Percentiles rank a stretch among this genome's conserved stretches.
phyloP scores from a whole-genome alignment of 225 moss, liverwort and hornwort genomes.

The Thuidium tamariscinum region DNA sequence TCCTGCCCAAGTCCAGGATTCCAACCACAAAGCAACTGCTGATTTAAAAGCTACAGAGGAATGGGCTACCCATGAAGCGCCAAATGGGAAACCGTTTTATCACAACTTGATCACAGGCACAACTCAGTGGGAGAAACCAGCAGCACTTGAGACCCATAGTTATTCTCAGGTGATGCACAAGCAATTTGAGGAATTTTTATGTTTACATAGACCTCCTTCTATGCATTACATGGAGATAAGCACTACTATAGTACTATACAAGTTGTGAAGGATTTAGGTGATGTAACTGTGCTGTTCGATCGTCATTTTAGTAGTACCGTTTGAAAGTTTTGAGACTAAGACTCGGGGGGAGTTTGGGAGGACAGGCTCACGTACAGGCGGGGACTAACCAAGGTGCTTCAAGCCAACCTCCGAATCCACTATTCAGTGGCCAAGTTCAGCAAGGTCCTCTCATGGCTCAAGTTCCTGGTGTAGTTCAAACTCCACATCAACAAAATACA shows the following conservation, averaged over 20 bases:
- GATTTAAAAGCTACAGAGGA: slow-evolving; percentile 36
- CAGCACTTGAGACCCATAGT: slow-evolving; percentile 33
- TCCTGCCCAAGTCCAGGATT: slow-evolving; percentile 18
- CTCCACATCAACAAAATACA: slow-evolving; percentile 8
- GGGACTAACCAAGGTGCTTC: slow-evolving; percentile 10
- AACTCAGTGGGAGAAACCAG: slow-evolving; percentile 65
- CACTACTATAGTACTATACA: background rate
- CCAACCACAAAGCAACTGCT: slow-evolving; percentile 15
- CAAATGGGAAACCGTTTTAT: slow-evolving; percentile 54
- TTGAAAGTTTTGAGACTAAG: background rate
- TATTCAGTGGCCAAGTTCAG: slow-evolving; percentile 24
- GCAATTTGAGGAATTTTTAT: background rate
- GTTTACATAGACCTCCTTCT: background rate
- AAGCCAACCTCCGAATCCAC: slow-evolving; percentile 10
- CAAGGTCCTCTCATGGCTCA: slow-evolving; percentile 24
- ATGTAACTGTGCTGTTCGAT: background rate
- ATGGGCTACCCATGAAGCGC: slow-evolving; percentile 53
- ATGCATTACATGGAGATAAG: background rate
- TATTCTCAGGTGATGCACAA: slow-evolving; percentile 26
- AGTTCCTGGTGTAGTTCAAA: slow-evolving; percentile 5
- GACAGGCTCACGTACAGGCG: slow-evolving; percentile 10
- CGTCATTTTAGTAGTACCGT: background rate
- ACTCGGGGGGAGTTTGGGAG: background rate
- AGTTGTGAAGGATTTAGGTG: background rate
- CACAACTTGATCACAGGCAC: slow-evolving; percentile 39